These are phyloP conservation scores for Crassisporium funariophilum DNA, from an alignment of 768 basidiomycete genomes.

Conservation along the genomic window DNA sequence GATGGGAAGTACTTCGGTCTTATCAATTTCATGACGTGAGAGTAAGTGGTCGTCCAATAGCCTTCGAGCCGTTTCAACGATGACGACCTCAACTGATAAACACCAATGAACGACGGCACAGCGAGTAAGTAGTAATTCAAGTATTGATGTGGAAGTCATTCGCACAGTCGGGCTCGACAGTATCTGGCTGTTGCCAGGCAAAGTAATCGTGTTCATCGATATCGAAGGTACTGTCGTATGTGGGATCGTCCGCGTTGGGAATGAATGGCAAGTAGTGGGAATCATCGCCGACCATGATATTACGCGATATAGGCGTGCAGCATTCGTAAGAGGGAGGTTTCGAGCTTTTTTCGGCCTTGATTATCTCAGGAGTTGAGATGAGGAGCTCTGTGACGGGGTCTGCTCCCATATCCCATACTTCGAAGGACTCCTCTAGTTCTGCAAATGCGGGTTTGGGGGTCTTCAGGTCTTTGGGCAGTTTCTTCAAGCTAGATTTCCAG, in stretches of 20 bases:
- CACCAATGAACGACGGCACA: not conserved
- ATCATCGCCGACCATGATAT: too few species aligned
- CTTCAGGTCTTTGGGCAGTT: too few species aligned
- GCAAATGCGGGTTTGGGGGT: too few species aligned
- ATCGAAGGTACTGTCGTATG: conserved; percentile 46
- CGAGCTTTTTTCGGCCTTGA: too few species aligned
- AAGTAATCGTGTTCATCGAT: conserved; percentile 42
- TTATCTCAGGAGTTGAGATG: too few species aligned
- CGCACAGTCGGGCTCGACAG: conserved; percentile 43
- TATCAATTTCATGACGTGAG: conserved; percentile 47
- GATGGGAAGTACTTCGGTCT: conserved; percentile 45
- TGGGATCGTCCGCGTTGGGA: conserved; percentile 62
- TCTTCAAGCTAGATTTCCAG: too few species aligned
- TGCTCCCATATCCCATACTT: too few species aligned
- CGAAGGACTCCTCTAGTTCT: too few species aligned
- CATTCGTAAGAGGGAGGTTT: too few species aligned
- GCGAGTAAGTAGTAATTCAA: not conserved
- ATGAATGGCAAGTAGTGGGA: too few species aligned
- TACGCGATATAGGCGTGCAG: too few species aligned
- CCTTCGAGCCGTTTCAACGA: conserved; percentile 47
- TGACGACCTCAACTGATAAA: conserved; percentile 48
- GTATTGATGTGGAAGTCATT: not conserved
- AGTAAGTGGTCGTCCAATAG: conserved; percentile 42
- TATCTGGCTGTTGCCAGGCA: conserved; percentile 47
- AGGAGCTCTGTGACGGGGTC: too few species aligned